Evolutionary conservation across 2,329 filamentous ascomycete species (phyloP).

Genomic region (Trichoderma sp.): DNA sequence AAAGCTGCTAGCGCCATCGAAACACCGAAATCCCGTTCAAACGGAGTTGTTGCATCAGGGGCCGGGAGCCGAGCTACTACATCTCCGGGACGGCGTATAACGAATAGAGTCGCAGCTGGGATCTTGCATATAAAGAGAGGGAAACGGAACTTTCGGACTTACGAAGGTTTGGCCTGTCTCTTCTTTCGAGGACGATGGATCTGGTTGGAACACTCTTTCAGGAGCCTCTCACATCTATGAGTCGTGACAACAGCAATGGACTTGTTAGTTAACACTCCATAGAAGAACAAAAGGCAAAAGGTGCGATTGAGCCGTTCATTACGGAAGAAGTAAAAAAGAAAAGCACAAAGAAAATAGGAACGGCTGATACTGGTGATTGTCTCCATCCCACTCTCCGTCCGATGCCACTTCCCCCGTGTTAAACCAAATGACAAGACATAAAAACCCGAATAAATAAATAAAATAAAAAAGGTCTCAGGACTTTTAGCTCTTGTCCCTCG

Average conservation of each 20-base stretch:
- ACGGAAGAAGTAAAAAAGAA: background rate
- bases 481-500: background rate
- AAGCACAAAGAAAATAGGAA: background rate
- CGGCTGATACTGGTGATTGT: background rate
- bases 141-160: slow-evolving; percentile 28
- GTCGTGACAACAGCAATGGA: background rate
- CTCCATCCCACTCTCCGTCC: background rate
- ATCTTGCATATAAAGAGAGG: background rate
- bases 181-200: slow-evolving; percentile 51
- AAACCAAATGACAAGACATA: background rate
- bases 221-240: slow-evolving; percentile 46
- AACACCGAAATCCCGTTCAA: background rate
- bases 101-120: background rate
- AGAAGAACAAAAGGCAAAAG: background rate
- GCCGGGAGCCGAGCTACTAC: background rate
- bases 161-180: slow-evolving; percentile 50
- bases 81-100: background rate
- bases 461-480: background rate
- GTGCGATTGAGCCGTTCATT: background rate
- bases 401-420: background rate
- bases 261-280: background rate
- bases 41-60: background rate
- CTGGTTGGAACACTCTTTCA: slow-evolving; percentile 47
- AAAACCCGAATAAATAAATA: background rate
- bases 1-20: background rate